Evolutionary conservation across 1,139 yeast species (phyloP), one percentile per base, ranked within the genome.

Genomic region (Meyerozyma elateridarum): DNA sequence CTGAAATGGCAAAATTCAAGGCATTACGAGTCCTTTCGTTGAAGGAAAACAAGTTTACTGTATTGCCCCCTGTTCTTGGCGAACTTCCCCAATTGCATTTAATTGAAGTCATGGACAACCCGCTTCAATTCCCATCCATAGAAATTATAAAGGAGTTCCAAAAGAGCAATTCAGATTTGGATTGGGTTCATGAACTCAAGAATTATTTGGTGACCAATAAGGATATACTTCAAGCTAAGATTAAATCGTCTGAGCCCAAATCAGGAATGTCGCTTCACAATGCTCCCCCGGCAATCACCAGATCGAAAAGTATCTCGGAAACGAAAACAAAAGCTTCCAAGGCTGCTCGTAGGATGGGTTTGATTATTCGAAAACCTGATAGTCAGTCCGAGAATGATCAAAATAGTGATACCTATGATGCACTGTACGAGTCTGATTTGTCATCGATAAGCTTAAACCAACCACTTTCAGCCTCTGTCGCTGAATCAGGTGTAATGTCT

Each of bases 21-120:
- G 61, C 61, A 35, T 54, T 81, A 37, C 69, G 71, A 42, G 80
- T 81, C 4, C 54, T 85, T 12, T 78, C 85, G 8, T 57, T 85
- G 36, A 78, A 78, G 36, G 71, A 73, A 40, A 85, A 85, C 54
- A 59, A 61, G 26, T 66, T 85, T 41, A 65, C 71, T 32, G 70
- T 70, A 29, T 57, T 85, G 13, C 79, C 87, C 6, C 75, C 78
- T 1, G 61, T 70, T 8, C 55, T 79, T 19, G 70, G 78, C 0
- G 74, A 70, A 24, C 53, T 85, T 42, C 54, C 61, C 3, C 67
- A 64, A 34, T 63, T 85, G 32, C 69, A 73, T 38, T 70, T 81
- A 32, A 60, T 85, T n/a, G 91, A 83, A 48, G 64, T 82, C 4
- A 77, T 76, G n/a, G 76, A 72, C 22, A 84, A 85, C 42, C 87